A percentile compares a stretch with the other conserved stretches of the same genome.
Evolutionary conservation across 805 yeast genomes (phyloP).

Genomic region (Saturnispora hagleri): DNA sequence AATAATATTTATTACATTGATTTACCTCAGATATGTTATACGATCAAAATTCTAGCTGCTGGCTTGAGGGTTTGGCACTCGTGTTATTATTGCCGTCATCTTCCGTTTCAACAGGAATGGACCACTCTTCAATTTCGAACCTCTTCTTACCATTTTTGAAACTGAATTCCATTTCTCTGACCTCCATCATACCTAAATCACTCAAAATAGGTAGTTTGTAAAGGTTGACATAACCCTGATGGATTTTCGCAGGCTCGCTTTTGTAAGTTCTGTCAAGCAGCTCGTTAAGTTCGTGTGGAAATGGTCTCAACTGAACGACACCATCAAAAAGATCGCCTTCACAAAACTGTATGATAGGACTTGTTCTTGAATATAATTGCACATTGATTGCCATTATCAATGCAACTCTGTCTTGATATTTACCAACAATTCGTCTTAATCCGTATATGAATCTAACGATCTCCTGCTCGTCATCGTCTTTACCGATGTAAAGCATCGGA

Average conservation of each 20-base stretch:
- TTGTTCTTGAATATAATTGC: constrained; percentile 53
- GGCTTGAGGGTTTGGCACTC: neutral
- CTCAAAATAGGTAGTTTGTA: constrained; percentile 62
- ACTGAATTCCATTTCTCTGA: constrained; percentile 67
- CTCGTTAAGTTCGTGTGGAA: constrained; percentile 61
- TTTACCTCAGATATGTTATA: neutral
- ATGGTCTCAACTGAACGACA: constrained; percentile 70
- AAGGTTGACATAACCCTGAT: constrained; percentile 80
- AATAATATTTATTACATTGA: neutral
- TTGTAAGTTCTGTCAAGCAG: constrained; percentile 61
- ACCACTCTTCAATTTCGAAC: constrained; percentile 89
- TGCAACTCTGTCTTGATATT: constrained; percentile 30
- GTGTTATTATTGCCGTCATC: constrained; percentile 2
- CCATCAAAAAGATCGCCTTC: constrained; percentile 54
- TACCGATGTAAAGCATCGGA: constrained; percentile 51
- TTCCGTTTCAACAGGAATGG: constrained; percentile 89
- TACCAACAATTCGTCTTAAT: constrained; percentile 44
- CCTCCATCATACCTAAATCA: constrained; percentile 73
- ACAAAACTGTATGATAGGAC: constrained; percentile 37
- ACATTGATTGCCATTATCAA: constrained; percentile 53
- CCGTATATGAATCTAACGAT: constrained; percentile 54
- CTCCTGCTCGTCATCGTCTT: constrained; percentile 25
- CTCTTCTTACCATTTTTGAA: constrained; percentile 75
- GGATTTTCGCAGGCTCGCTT: constrained; percentile 63
- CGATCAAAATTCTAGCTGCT: constrained; percentile 1